Percentiles rank a stretch among this genome's conserved stretches.
phyloP scores from a whole-genome alignment of 2,329 filamentous ascomycete genomes.

The Podosphaera aphanis region DNA sequence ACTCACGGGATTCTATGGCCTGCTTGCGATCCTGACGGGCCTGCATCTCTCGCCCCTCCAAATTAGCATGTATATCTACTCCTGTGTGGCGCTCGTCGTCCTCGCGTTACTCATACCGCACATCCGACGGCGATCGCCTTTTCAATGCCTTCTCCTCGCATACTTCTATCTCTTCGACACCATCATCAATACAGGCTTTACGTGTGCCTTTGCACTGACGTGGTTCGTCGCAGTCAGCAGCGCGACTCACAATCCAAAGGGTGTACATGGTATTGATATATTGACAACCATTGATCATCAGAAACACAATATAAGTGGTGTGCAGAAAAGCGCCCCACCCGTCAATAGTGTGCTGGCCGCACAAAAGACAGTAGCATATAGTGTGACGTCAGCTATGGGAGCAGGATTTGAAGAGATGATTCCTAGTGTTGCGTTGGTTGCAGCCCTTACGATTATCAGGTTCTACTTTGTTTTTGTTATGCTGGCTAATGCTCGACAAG shows the following conservation, averaged over 20 bases:
- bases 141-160: conserved; percentile 59
- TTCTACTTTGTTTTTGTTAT: conserved; percentile 69
- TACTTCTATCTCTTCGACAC: conserved; percentile 74
- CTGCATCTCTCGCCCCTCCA: conserved; percentile 63
- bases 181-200: conserved; percentile 60
- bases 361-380: conserved; percentile 22
- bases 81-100: conserved; percentile 42
- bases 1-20: conserved; percentile 69
- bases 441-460: conserved; percentile 47
- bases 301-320: conserved; percentile 33
- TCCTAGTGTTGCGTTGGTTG: conserved; percentile 58
- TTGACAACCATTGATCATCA: conserved; percentile 43
- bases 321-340: conserved; percentile 27
- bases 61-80: conserved; percentile 81
- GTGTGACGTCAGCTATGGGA: conserved; percentile 23
- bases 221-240: conserved; percentile 56
- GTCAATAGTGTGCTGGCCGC: conserved; percentile 22
- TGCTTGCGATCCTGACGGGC: conserved; percentile 73
- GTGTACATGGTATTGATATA: conserved; percentile 16
- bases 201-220: conserved; percentile 53
- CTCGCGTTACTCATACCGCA: conserved; percentile 52
- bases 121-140: conserved; percentile 53
- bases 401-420: conserved; percentile 42
- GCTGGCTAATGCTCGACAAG: conserved; percentile 58
- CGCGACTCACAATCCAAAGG: conserved; percentile 16